Evolutionary conservation across 768 basidiomycete species (phyloP).

Genomic region (Infundibulicybe gibba): DNA sequence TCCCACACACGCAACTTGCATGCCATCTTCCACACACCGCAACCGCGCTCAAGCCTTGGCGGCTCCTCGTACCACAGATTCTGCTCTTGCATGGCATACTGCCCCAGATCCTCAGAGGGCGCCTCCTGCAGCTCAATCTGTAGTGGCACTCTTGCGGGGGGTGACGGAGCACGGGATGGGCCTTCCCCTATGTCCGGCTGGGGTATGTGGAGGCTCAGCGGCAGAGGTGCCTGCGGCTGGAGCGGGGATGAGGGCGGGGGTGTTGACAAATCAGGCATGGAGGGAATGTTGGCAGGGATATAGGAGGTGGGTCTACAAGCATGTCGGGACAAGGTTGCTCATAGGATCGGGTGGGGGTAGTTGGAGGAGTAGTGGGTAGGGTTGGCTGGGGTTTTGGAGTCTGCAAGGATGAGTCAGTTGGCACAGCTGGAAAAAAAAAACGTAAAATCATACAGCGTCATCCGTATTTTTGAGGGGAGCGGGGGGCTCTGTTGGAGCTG

Average conservation of each 20-base stretch:
- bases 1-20: slow-evolving; percentile 14
- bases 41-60: slow-evolving; percentile 1
- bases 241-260: background rate
- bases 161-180: background rate
- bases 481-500: too few relatives aligned
- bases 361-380: too few relatives aligned
- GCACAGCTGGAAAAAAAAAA: too few relatives aligned
- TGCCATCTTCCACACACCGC: slow-evolving; percentile 15
- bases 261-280: background rate
- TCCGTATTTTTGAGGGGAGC: too few relatives aligned
- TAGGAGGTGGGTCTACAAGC: background rate
- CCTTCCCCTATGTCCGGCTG: background rate
- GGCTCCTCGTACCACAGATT: slow-evolving; percentile 2
- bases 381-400: too few relatives aligned
- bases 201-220: background rate
- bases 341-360: too few relatives aligned
- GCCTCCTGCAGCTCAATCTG: background rate
- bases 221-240: background rate
- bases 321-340: too few relatives aligned
- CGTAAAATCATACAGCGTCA: too few relatives aligned
- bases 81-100: background rate
- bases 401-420: too few relatives aligned
- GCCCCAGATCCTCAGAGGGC: background rate
- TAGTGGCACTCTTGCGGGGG: background rate
- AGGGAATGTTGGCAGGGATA: background rate